phyloP scores from a whole-genome alignment of 129 eudicot species.

The Saussurea involucrata region DNA sequence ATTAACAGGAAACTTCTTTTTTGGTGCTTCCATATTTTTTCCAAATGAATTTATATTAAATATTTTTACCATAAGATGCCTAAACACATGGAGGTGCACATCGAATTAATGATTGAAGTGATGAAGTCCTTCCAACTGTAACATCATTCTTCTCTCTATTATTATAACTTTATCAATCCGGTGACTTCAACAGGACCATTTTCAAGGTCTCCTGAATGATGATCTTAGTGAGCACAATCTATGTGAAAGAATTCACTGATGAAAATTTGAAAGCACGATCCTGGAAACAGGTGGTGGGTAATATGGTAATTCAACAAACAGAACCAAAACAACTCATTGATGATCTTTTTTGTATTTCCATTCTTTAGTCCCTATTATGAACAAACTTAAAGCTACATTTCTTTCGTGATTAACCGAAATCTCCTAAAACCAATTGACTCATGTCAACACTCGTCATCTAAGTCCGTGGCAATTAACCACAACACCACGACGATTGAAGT shows the following conservation, averaged over 20 bases:
- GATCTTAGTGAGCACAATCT: background rate
- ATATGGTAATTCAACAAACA: background rate
- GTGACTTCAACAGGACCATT: background rate
- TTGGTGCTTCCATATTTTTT: constrained; percentile 44
- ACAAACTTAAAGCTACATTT: constrained; percentile 13
- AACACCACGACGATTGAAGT: background rate
- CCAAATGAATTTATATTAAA: constrained; percentile 21
- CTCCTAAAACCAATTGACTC: background rate
- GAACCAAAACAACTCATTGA: background rate
- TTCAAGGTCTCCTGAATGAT: background rate
- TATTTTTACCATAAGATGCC: constrained; percentile 29
- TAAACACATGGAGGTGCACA: background rate
- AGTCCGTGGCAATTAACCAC: background rate
- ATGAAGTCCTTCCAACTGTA: constrained; percentile 26
- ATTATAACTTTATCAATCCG: constrained; percentile 6
- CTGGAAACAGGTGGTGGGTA: background rate
- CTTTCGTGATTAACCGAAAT: constrained; percentile 4
- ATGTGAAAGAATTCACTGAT: background rate
- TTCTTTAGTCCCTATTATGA: background rate
- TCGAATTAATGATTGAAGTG: background rate
- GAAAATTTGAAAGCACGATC: background rate
- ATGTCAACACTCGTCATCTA: constrained; percentile 5
- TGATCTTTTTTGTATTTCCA: background rate
- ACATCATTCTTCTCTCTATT: constrained; percentile 27
- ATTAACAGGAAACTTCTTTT: constrained; percentile 60